These are phyloP conservation scores for Kwoniella botswanensis DNA, from an alignment of 768 basidiomycete genomes.

Conservation along the genomic window DNA sequence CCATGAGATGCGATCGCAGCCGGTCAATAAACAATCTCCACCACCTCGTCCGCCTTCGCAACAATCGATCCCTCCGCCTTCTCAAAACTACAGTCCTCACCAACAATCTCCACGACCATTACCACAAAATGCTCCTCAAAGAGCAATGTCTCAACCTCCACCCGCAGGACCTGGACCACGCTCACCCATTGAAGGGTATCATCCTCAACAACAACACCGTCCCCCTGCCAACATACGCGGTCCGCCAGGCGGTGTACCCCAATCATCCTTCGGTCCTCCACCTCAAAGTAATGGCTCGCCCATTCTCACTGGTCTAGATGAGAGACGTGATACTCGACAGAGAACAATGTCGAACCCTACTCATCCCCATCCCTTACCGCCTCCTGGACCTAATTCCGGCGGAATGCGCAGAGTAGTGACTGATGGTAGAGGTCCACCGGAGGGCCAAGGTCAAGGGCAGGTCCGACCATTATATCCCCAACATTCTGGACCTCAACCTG, in stretches of 20 bases:
- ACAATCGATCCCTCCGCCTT: conserved; percentile 1
- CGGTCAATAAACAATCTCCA: conserved; percentile 18
- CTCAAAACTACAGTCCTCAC: conserved; percentile 17
- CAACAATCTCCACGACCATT: conserved; percentile 18
- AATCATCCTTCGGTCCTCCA: conserved; percentile 50
- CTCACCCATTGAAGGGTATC: conserved; percentile 10
- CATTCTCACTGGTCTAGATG: conserved; percentile 25
- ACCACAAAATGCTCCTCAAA: conserved; percentile 22
- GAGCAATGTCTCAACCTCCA: conserved; percentile 26
- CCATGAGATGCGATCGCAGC: conserved; percentile 64
- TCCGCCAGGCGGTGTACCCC: conserved; percentile 37
- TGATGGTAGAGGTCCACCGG: conserved; percentile 32
- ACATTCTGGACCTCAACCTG: conserved; percentile 52
- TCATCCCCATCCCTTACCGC: conserved; percentile 9
- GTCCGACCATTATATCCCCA: conserved; percentile 26
- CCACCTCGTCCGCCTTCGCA: conserved; percentile 27
- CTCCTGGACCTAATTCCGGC: conserved; percentile 14
- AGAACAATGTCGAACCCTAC: conserved; percentile 44
- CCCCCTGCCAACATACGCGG: conserved; percentile 25
- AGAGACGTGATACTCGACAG: conserved; percentile 32
- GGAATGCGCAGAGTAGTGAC: conserved; percentile 46
- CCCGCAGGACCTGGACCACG: conserved; percentile 18
- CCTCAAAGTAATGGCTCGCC: conserved; percentile 17
- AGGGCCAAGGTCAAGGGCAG: conserved; percentile 13
- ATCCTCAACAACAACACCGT: conserved; percentile 7